A percentile compares a stretch with the other conserved stretches of the same genome.
phyloP scores from a whole-genome alignment of 768 basidiomycete genomes.

The Dioszegia hungarica region DNA sequence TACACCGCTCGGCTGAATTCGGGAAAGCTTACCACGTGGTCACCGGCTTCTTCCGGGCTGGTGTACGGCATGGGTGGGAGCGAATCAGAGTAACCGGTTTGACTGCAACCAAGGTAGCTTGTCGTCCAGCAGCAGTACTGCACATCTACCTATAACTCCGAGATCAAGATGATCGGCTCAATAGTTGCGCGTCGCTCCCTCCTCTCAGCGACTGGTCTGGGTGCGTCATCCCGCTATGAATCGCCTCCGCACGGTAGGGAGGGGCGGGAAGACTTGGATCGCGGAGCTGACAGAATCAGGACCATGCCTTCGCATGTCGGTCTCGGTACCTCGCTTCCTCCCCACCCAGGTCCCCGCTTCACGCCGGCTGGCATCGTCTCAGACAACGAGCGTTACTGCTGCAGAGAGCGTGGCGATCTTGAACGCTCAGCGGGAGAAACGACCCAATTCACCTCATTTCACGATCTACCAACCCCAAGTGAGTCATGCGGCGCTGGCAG shows the following conservation, averaged over 20 bases:
- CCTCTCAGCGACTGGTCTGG: constrained; percentile 8
- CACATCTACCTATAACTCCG: background rate
- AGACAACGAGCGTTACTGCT: constrained; percentile 42
- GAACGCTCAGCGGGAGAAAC: constrained; percentile 77
- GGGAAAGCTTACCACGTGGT: too few species aligned
- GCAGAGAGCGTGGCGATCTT: constrained; percentile 57
- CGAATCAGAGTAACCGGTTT: constrained; percentile 7
- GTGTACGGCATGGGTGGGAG: background rate
- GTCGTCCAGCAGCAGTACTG: background rate
- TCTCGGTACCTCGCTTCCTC: constrained; percentile 22
- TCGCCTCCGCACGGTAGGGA: too few species aligned
- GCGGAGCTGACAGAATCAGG: constrained; percentile 8
- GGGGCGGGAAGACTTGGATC: too few species aligned
- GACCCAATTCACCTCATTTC: constrained; percentile 91
- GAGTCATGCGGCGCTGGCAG: constrained; percentile 3
- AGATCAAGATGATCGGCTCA: constrained; percentile 2
- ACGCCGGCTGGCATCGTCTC: constrained; percentile 22
- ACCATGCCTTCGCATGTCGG: constrained; percentile 22
- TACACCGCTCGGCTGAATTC: too few species aligned
- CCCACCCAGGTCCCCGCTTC: constrained; percentile 13
- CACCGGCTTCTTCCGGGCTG: too few species aligned
- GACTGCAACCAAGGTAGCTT: too few species aligned
- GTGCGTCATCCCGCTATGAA: too few species aligned
- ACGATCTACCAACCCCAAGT: constrained; percentile 70
- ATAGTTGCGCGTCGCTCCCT: constrained; percentile 5